phyloP scores from a whole-genome alignment of 1,139 yeast genomes.

The Arxiozyma heterogenica region DNA sequence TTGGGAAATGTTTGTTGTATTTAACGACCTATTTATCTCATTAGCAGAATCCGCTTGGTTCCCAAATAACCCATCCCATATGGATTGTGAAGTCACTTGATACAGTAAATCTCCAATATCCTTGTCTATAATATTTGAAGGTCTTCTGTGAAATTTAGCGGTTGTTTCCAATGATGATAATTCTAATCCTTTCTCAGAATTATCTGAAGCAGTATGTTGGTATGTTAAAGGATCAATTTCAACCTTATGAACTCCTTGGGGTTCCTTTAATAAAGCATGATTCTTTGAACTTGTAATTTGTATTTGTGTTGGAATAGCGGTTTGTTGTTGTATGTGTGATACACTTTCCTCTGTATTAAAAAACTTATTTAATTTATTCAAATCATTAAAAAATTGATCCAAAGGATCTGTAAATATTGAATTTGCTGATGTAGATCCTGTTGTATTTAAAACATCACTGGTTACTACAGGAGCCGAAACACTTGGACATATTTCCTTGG shows the following conservation, averaged over 20 bases:
- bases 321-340: not conserved
- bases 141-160: constrained; percentile 35
- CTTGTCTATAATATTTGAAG: constrained; percentile 19
- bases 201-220: not conserved
- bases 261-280: not conserved
- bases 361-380: constrained; percentile 14
- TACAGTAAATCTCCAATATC: constrained; percentile 52
- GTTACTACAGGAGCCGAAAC: not conserved
- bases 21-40: not conserved
- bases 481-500: not conserved
- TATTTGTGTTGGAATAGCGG: not conserved
- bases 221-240: not conserved
- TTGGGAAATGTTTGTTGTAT: not conserved
- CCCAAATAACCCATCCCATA: constrained; percentile 66
- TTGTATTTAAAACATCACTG: not conserved
- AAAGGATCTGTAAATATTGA: constrained; percentile 8
- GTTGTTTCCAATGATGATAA: constrained; percentile 5
- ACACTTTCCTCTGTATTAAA: not conserved
- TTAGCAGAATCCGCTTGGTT: not conserved
- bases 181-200: not conserved
- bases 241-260: not conserved
- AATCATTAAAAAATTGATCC: constrained; percentile 22
- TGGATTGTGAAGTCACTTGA: constrained; percentile 58
- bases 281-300: not conserved
- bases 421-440: not conserved